Evolutionary conservation across 2,329 filamentous ascomycete genomes (phyloP).

Genomic region (Pleomassaria siparia): DNA sequence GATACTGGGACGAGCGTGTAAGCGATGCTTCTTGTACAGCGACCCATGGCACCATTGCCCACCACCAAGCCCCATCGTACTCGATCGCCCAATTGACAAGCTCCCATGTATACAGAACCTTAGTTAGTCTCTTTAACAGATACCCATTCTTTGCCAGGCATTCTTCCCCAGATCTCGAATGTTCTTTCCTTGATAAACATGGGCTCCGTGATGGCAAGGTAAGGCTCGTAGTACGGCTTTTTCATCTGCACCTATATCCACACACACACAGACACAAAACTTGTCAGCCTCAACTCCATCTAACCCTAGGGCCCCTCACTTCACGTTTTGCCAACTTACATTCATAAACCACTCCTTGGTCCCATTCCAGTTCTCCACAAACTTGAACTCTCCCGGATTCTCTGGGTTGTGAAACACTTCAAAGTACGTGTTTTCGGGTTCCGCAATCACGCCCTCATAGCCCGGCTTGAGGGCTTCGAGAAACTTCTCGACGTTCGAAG

Average conservation of each 20-base stretch:
- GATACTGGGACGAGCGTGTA: too few species aligned
- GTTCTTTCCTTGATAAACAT: constrained; percentile 21
- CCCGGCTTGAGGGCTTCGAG: constrained; percentile 40
- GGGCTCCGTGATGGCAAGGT: constrained; percentile 15
- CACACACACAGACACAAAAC: background rate
- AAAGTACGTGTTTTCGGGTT: constrained; percentile 51
- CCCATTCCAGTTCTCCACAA: constrained; percentile 25
- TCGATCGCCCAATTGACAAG: too few species aligned
- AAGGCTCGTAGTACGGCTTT: constrained; percentile 25
- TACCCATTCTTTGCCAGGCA: constrained; percentile 17
- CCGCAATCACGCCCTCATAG: constrained; percentile 46
- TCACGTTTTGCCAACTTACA: constrained; percentile 12
- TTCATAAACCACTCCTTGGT: constrained; percentile 18
- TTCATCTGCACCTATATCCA: constrained; percentile 17
- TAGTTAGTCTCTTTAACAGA: background rate
- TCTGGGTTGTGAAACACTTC: constrained; percentile 36
- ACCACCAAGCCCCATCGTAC: too few species aligned
- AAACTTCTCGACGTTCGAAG: constrained; percentile 30
- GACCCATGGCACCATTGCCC: too few species aligned
- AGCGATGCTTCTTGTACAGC: too few species aligned
- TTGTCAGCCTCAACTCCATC: background rate
- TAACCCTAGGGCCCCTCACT: background rate
- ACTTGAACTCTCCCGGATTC: constrained; percentile 19
- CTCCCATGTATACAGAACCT: too few species aligned
- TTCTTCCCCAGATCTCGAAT: constrained; percentile 16